Evolutionary conservation across 2,329 filamentous ascomycete species (phyloP).

Genomic region (Phialophora macrospora): DNA sequence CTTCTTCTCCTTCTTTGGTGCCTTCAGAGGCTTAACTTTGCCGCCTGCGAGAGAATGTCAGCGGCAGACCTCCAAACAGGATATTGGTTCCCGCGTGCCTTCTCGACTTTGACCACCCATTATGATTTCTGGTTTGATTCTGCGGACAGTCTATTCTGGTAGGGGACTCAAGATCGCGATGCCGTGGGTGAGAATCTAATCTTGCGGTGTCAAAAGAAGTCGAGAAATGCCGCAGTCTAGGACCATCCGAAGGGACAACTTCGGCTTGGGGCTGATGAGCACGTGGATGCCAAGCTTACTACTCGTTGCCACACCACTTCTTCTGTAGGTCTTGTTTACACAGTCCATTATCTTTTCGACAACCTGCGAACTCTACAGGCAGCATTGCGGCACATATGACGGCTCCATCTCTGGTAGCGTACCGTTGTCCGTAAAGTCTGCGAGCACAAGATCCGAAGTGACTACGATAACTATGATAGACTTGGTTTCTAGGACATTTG

Average conservation of each 20-base stretch:
- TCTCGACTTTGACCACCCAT: constrained; percentile 73
- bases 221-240: constrained; percentile 14
- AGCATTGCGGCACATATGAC: not conserved
- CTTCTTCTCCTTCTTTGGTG: constrained; percentile 80
- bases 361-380: not conserved
- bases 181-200: not conserved
- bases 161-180: not conserved
- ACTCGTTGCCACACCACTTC: not conserved
- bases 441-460: too few relatives aligned
- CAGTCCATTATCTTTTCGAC: not conserved
- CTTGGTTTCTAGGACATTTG: not conserved
- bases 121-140: constrained; percentile 23
- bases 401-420: too few relatives aligned
- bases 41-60: constrained; percentile 60
- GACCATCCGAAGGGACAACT: not conserved
- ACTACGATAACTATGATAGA: not conserved
- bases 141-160: not conserved
- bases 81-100: constrained; percentile 52
- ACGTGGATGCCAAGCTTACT: not conserved
- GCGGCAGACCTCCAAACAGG: not conserved
- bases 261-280: not conserved
- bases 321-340: not conserved
- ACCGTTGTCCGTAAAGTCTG: too few relatives aligned
- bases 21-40: constrained; percentile 85
- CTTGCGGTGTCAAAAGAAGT: not conserved